phyloP scores from a whole-genome alignment of 169 alveolate genomes.

The Cryptosporidium sp. region DNA sequence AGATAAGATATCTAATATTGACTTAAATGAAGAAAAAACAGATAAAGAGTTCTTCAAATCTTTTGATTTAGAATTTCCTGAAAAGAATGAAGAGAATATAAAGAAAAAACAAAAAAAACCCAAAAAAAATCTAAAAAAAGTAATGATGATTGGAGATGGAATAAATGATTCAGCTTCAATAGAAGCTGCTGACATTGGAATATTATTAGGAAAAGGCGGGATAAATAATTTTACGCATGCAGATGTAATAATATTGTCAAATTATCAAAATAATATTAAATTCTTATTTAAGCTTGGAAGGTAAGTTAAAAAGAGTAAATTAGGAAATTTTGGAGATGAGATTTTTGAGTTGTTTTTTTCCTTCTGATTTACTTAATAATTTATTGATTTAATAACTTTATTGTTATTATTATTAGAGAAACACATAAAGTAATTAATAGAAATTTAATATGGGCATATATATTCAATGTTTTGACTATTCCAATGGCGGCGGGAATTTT shows the following conservation, averaged over 20 bases:
- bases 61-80: background rate
- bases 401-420: slow-evolving; percentile 15
- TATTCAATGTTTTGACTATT: slow-evolving; percentile 46
- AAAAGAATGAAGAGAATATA: background rate
- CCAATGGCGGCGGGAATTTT: slow-evolving; percentile 74
- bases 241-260: slow-evolving; percentile 58
- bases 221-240: slow-evolving; percentile 60
- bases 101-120: background rate
- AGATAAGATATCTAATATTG: slow-evolving; percentile 24
- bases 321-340: background rate
- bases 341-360: background rate
- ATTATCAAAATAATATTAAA: slow-evolving; percentile 40
- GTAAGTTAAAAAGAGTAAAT: background rate
- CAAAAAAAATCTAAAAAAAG: slow-evolving; percentile 25
- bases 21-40: slow-evolving; percentile 8
- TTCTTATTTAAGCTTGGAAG: slow-evolving; percentile 48
- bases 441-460: slow-evolving; percentile 63
- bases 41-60: slow-evolving; percentile 6
- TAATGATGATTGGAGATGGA: slow-evolving; percentile 75
- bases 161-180: slow-evolving; percentile 67
- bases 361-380: background rate
- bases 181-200: slow-evolving; percentile 71
- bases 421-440: slow-evolving; percentile 57
- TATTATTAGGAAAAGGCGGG: slow-evolving; percentile 67
- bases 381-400: background rate